Evolutionary conservation across 805 yeast species (phyloP), one percentile per base, ranked within the genome.

Genomic region (Priceomyces fermenticarens): DNA sequence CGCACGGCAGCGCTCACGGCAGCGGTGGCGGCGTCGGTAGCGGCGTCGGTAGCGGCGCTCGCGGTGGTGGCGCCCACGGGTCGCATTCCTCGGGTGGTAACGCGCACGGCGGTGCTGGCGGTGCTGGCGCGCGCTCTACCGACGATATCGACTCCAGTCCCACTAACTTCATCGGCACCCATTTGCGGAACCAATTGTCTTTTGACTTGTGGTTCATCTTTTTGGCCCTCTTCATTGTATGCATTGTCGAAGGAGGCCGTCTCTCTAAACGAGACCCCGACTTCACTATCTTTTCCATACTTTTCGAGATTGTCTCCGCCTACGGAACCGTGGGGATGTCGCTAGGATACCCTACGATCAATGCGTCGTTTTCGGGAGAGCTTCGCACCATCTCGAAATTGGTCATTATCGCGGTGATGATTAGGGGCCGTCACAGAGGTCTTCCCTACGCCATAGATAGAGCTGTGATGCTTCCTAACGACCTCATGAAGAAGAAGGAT

Each of bases 291-390:
- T 91, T 91, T 60, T 68, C 77, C 3, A 70, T 87, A 2, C 64
- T 93, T 53, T 93, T 91, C 63, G 99, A 93, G 56, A 81, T 89
- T 45, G 86, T 88, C 4, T 84, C 95, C 49, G 98, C 98, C 0
- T 95, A 93, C 63, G 97, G 98, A 60, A 90, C 97, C 0, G 98
- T 91, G 36, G 99, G 99, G 0, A 63, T 93, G 45, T 86, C 96
- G 3, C 62, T 89, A 40, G 99, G 99, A 0, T 89, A 81, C 49
- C 86, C 95, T 0, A 67, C 66, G 35, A 67, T 77, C 2, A 68
- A 75, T 45, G 71, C 88, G 6, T 87, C 97, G 1, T 78, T 93
- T 36, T 75, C 84, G 12, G 88, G 79, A 0, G 78, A 83, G 55
- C 88, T 91, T 58, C 75, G 77, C 14, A 73, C 75, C 0, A 53